A percentile compares a stretch with the other conserved stretches of the same genome.
Conservation (phyloP, 208 protist species). For the Acanthamoeba castellanii region DNA sequence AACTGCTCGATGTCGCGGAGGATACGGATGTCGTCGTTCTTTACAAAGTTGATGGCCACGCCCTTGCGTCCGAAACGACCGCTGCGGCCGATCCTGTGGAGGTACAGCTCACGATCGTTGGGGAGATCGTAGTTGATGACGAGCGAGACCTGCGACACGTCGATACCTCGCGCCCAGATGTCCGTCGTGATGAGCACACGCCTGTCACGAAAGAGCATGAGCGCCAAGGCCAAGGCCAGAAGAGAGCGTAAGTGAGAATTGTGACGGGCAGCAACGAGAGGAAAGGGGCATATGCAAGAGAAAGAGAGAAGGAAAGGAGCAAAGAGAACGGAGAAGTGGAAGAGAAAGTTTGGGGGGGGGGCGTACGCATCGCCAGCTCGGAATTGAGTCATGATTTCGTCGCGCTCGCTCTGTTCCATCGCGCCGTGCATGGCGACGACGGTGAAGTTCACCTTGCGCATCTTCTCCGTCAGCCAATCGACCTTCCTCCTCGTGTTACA, state of each 20-base stretch:
- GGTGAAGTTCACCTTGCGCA: constrained; percentile 94
- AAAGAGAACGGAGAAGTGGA: no score
- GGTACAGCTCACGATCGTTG: constrained; percentile 99
- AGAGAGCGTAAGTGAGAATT: no score
- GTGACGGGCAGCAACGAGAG: no score
- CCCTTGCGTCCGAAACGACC: constrained; percentile 99
- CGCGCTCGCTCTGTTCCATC: constrained; percentile 97
- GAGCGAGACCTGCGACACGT: constrained; percentile 99
- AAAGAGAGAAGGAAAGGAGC: no score
- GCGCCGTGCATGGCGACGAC: constrained; percentile 97
- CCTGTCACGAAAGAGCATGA: no score
- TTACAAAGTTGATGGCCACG: constrained; percentile 99
- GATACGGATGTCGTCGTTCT: constrained; percentile 96
- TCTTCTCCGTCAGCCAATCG: constrained; percentile 96
- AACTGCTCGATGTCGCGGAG: constrained; percentile 98
- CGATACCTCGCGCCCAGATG: constrained; percentile 99
- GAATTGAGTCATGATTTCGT: constrained; percentile 99
- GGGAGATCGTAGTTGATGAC: constrained; percentile 99
- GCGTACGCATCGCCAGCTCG: no score
- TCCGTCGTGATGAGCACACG: constrained; percentile 99
- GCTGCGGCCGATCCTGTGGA: constrained; percentile 99
- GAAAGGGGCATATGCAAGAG: no score
- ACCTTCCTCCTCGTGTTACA: constrained; percentile 98
- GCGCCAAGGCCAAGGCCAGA: no score
- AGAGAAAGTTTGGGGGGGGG: no score